Evolutionary conservation across 169 alveolate species (phyloP).

Genomic region (Toxoplasma gondii): DNA sequence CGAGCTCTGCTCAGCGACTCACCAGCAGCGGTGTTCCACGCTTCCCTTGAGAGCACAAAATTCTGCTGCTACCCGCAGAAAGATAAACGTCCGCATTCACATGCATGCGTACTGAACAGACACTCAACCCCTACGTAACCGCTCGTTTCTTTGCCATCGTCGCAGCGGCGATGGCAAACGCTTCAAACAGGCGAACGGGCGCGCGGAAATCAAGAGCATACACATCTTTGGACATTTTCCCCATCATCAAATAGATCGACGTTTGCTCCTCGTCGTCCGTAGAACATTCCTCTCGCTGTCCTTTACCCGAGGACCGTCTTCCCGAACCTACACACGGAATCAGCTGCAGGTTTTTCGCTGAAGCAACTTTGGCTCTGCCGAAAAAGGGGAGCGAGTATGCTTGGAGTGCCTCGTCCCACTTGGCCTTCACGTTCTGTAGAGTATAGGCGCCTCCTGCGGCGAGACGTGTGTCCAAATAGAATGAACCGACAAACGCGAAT

Average conservation of each 20-base stretch:
- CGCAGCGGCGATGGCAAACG: conserved; percentile 77
- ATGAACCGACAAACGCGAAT: too few relatives aligned
- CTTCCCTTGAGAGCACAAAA: too few relatives aligned
- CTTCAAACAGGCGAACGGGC: conserved; percentile 79
- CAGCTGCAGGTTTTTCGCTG: conserved; percentile 80
- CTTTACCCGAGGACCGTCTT: not conserved
- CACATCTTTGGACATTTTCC: conserved; percentile 76
- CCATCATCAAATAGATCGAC: conserved; percentile 77
- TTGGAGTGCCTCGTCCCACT: conserved; percentile 76
- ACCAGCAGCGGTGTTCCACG: too few relatives aligned
- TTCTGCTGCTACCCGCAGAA: too few relatives aligned
- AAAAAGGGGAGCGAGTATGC: conserved; percentile 78
- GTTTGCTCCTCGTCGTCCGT: conserved; percentile 28
- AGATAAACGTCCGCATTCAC: too few relatives aligned
- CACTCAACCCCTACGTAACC: conserved; percentile 57
- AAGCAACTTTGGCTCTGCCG: conserved; percentile 77
- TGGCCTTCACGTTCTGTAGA: conserved; percentile 69
- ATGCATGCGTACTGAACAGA: too few relatives aligned
- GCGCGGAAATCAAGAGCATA: conserved; percentile 79
- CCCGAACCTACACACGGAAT: conserved; percentile 39
- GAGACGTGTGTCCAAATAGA: not conserved
- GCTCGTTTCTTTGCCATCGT: conserved; percentile 75
- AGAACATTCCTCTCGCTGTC: not conserved
- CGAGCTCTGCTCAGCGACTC: too few relatives aligned
- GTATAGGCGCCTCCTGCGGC: conserved; percentile 29